These are phyloP conservation scores for Albatrellus ellisii DNA, from an alignment of 768 basidiomycete species.

Conservation along the genomic window DNA sequence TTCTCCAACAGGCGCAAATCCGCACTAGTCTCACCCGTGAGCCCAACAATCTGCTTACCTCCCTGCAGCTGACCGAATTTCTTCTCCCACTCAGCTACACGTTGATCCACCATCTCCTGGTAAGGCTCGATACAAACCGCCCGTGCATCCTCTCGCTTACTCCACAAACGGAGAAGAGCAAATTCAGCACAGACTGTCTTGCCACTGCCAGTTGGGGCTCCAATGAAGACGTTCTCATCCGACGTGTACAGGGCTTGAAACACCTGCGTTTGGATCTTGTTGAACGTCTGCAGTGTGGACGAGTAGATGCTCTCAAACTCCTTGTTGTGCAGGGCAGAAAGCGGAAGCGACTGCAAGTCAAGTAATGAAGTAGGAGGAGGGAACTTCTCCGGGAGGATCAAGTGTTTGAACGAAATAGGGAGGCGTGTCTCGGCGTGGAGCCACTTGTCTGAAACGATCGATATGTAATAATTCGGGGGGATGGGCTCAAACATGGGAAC, in stretches of 20 bases:
- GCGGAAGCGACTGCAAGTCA: slow-evolving; percentile 81
- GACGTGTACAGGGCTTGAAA: slow-evolving; percentile 96
- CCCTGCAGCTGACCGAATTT: slow-evolving; percentile 80
- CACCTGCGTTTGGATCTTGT: slow-evolving; percentile 98
- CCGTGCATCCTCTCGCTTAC: slow-evolving; percentile 63
- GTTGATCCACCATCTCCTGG: slow-evolving; percentile 92
- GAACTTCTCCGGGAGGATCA: slow-evolving; percentile 95
- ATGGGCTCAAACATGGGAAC: slow-evolving; percentile 96
- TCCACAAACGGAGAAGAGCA: slow-evolving; percentile 90
- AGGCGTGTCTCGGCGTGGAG: slow-evolving; percentile 88
- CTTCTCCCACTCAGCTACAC: slow-evolving; percentile 77
- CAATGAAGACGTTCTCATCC: slow-evolving; percentile 94
- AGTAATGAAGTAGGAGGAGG: slow-evolving; percentile 86
- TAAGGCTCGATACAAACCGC: slow-evolving; percentile 96
- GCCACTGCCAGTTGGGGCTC: slow-evolving; percentile 92
- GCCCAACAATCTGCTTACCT: slow-evolving; percentile 85
- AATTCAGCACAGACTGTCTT: slow-evolving; percentile 98
- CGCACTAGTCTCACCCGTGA: slow-evolving; percentile 90
- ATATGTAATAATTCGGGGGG: slow-evolving; percentile 97
- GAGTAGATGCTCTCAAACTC: slow-evolving; percentile 85
- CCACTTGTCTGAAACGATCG: slow-evolving; percentile 91
- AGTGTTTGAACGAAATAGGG: slow-evolving; percentile 94
- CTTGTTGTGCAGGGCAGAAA: slow-evolving; percentile 86
- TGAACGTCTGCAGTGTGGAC: slow-evolving; percentile 72
- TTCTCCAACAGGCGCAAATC: slow-evolving; percentile 84